These are phyloP conservation scores for Perilla frutescens DNA, from an alignment of 257 asterid genomes.

Conservation along the genomic window DNA sequence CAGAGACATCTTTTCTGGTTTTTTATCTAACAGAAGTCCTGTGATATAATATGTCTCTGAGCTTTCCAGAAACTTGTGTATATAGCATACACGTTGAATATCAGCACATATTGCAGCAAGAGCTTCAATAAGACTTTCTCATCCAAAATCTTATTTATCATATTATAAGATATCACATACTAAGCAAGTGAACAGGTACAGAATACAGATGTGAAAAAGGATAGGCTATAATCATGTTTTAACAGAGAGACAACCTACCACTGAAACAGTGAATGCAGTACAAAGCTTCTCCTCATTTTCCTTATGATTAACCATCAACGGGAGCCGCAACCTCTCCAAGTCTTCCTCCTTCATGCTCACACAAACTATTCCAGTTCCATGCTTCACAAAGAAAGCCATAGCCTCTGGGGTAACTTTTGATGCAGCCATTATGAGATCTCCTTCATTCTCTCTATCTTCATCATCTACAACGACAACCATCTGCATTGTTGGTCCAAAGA, in stretches of 20 bases:
- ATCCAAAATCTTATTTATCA: neutral
- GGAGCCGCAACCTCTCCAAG: slow-evolving; percentile 82
- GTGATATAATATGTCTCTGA: neutral
- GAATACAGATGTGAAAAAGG: neutral
- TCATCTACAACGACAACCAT: slow-evolving; percentile 96
- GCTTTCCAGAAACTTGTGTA: neutral
- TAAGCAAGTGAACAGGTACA: slow-evolving; percentile 4
- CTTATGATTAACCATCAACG: slow-evolving; percentile 87
- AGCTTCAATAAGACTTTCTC: slow-evolving; percentile 7
- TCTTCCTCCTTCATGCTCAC: slow-evolving; percentile 96
- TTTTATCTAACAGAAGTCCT: neutral
- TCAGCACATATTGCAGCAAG: neutral
- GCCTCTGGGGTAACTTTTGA: slow-evolving; percentile 94
- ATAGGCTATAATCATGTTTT: neutral
- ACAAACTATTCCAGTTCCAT: slow-evolving; percentile 97
- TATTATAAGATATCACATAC: neutral
- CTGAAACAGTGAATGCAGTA: slow-evolving; percentile 97
- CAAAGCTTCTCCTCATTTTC: slow-evolving; percentile 91
- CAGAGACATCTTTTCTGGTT: slow-evolving; percentile 4
- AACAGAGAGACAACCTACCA: slow-evolving; percentile 58
- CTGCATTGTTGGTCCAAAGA: slow-evolving; percentile 48
- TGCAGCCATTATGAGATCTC: slow-evolving; percentile 96
- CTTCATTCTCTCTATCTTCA: slow-evolving; percentile 98
- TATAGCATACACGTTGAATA: neutral
- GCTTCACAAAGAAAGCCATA: slow-evolving; percentile 96